Percentiles rank a stretch among this genome's conserved stretches.
These are phyloP conservation scores for Geranium brycei DNA, from an alignment of 345 rosid species.

Conservation along the genomic window DNA sequence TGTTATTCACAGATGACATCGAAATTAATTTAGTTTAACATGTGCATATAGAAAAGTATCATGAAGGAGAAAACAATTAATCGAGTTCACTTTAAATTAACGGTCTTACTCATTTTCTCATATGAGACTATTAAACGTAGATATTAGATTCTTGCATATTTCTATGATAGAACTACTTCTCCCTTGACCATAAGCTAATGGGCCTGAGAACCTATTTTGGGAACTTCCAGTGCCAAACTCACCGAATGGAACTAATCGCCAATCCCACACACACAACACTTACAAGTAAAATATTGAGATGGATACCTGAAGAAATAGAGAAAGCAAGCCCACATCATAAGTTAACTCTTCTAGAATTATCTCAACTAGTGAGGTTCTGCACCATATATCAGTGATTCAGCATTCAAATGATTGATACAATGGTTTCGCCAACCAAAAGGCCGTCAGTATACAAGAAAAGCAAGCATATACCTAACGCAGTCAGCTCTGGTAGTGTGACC, in stretches of 20 bases:
- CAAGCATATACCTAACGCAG: conserved; percentile 46
- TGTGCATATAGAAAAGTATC: no score
- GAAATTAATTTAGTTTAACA: no score
- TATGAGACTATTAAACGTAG: conserved; percentile 41
- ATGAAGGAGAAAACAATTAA: not conserved
- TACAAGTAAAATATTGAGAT: no score
- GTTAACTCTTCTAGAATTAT: conserved; percentile 61
- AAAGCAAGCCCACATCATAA: conserved; percentile 38
- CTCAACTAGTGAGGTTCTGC: conserved; percentile 62
- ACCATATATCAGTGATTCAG: conserved; percentile 15
- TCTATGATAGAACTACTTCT: conserved; percentile 28
- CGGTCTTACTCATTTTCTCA: conserved; percentile 37
- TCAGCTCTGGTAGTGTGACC: conserved; percentile 59
- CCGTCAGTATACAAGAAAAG: not conserved
- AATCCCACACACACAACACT: no score
- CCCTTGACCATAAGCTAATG: not conserved
- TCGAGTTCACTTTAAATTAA: not conserved
- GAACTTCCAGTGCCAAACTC: no score
- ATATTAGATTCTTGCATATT: conserved; percentile 42
- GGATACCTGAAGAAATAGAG: conserved; percentile 53
- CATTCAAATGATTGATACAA: no score
- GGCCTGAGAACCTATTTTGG: no score
- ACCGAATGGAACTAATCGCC: no score
- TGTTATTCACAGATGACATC: no score
- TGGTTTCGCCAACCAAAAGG: no score